phyloP scores from a whole-genome alignment of 2,329 filamentous ascomycete species.

The Fusarium lateritium region DNA sequence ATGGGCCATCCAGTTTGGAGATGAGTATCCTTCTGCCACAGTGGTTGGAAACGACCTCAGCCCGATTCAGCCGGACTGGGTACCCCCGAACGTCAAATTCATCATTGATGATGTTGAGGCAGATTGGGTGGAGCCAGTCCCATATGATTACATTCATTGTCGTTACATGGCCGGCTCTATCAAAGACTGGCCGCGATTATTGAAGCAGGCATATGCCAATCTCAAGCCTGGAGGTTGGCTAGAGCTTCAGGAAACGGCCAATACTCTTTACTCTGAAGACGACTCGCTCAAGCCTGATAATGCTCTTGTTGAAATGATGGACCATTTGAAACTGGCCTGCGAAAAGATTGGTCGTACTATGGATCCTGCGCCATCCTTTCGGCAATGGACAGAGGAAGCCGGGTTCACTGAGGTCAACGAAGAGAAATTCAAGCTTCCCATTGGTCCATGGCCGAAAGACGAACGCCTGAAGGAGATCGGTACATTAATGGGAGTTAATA shows the following conservation, averaged over 20 bases:
- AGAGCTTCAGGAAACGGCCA: conserved; percentile 61
- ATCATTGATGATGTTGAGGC: conserved; percentile 72
- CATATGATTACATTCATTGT: conserved; percentile 56
- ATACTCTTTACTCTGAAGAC: conserved; percentile 57
- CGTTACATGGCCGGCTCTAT: conserved; percentile 55
- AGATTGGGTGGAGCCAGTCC: conserved; percentile 60
- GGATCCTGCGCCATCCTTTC: conserved; percentile 50
- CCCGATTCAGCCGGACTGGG: conserved; percentile 62
- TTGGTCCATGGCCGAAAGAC: conserved; percentile 58
- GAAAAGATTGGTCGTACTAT: conserved; percentile 50
- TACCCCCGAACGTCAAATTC: conserved; percentile 72
- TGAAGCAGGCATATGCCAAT: conserved; percentile 50
- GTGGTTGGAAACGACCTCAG: conserved; percentile 59
- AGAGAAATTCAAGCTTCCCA: conserved; percentile 52
- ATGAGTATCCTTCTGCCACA: conserved; percentile 54
- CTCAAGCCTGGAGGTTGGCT: conserved; percentile 64
- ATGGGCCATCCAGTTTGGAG: conserved; percentile 64
- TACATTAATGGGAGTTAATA: conserved; percentile 56
- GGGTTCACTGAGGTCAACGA: conserved; percentile 57
- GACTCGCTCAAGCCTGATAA: conserved; percentile 55
- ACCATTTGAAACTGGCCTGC: conserved; percentile 45
- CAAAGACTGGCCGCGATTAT: conserved; percentile 49
- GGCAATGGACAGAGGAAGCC: conserved; percentile 50
- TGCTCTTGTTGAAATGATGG: conserved; percentile 52
- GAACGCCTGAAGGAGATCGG: conserved; percentile 46